Conservation (phyloP, 2,329 filamentous ascomycete species). For the Pseudocercospora vitis region DNA sequence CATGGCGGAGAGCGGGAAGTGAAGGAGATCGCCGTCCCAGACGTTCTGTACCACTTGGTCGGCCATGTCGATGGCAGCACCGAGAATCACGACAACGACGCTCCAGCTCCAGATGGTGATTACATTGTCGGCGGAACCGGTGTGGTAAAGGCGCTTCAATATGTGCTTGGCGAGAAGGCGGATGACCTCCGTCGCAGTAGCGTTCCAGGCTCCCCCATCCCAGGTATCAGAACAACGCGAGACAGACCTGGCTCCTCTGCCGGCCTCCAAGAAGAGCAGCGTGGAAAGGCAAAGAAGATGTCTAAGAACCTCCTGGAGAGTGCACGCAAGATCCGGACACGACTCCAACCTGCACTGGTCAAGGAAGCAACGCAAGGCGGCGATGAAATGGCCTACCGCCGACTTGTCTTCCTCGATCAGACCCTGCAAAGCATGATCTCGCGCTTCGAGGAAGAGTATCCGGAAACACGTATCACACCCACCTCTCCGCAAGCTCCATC, state of each 20-base stretch:
- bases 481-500: constrained; percentile 19
- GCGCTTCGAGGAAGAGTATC: constrained; percentile 94
- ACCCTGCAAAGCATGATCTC: constrained; percentile 90
- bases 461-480: constrained; percentile 68
- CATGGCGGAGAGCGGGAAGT: constrained; percentile 52
- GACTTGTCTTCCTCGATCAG: constrained; percentile 80
- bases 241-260: constrained; percentile 31
- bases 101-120: constrained; percentile 79
- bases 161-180: constrained; percentile 81
- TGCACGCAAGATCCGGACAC: constrained; percentile 80
- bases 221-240: constrained; percentile 49
- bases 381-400: constrained; percentile 75
- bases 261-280: constrained; percentile 35
- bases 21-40: constrained; percentile 65
- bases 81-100: constrained; percentile 59
- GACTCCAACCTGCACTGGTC: constrained; percentile 79
- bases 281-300: constrained; percentile 80
- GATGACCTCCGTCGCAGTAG: constrained; percentile 44
- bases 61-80: constrained; percentile 62
- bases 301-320: constrained; percentile 84
- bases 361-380: constrained; percentile 65
- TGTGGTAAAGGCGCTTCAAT: constrained; percentile 88
- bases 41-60: constrained; percentile 83
- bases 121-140: constrained; percentile 96
- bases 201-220: constrained; percentile 36